Evolutionary conservation across 1,139 yeast genomes (phyloP).

Genomic region (Citeromyces hawaiiensis): DNA sequence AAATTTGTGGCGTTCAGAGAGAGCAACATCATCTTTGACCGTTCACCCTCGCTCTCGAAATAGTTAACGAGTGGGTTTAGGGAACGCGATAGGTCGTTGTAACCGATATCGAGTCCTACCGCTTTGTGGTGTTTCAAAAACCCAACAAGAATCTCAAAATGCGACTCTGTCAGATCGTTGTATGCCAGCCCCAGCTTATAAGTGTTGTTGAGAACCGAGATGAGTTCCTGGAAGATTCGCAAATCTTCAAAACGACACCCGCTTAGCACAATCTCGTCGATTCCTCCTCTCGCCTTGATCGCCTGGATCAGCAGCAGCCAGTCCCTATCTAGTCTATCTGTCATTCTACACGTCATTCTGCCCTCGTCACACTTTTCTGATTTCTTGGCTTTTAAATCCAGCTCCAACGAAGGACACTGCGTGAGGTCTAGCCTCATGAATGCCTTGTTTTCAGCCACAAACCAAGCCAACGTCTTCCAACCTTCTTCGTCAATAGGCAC

Average conservation of each 20-base stretch:
- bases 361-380: slow-evolving; percentile 10
- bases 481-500: slow-evolving; percentile 58
- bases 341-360: slow-evolving; percentile 46
- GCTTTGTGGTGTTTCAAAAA: slow-evolving; percentile 24
- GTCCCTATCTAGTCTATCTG: slow-evolving; percentile 58
- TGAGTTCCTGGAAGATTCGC: slow-evolving; percentile 39
- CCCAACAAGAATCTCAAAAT: slow-evolving; percentile 33
- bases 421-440: slow-evolving; percentile 51
- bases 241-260: slow-evolving; percentile 57
- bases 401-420: slow-evolving; percentile 50
- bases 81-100: slow-evolving; percentile 50
- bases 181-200: slow-evolving; percentile 55
- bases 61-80: slow-evolving; percentile 35
- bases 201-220: slow-evolving; percentile 40
- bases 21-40: slow-evolving; percentile 23
- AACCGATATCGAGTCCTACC: slow-evolving; percentile 57
- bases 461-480: slow-evolving; percentile 62
- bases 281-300: slow-evolving; percentile 51
- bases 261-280: slow-evolving; percentile 57
- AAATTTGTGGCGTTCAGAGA: slow-evolving; percentile 41
- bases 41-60: slow-evolving; percentile 8
- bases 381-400: slow-evolving; percentile 12
- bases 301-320: slow-evolving; percentile 66
- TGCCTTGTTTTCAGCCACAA: slow-evolving; percentile 45
- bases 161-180: slow-evolving; percentile 39